These are phyloP conservation scores for Ophiorrhiza pumila DNA, from an alignment of 257 asterid species.

Conservation along the genomic window DNA sequence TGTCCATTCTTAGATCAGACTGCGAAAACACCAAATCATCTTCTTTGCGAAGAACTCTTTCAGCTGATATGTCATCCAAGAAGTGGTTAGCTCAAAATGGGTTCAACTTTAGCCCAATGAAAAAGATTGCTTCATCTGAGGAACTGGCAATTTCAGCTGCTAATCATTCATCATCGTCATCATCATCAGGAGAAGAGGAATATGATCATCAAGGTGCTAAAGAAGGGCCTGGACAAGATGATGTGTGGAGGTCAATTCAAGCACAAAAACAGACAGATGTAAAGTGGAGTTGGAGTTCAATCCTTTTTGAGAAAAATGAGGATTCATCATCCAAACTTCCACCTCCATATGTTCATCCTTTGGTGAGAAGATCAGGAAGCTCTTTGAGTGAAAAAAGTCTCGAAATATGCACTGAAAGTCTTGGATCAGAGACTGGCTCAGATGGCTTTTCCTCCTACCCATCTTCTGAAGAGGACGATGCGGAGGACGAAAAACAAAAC, in stretches of 20 bases:
- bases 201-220: conserved; percentile 12
- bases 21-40: conserved; percentile 16
- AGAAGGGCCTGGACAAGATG: conserved; percentile 33
- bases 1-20: conserved; percentile 68
- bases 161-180: conserved; percentile 7
- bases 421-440: conserved; percentile 86
- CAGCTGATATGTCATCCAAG: conserved; percentile 47
- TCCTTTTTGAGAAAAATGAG: conserved; percentile 37
- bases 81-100: conserved; percentile 37
- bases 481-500: conserved; percentile 20
- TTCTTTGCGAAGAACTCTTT: conserved; percentile 53
- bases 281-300: conserved; percentile 34
- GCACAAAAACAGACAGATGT: conserved; percentile 21
- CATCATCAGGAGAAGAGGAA: conserved; percentile 23
- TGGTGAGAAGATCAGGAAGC: conserved; percentile 44
- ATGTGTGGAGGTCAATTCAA: conserved; percentile 57
- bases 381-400: conserved; percentile 60
- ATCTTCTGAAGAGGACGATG: conserved; percentile 31
- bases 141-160: conserved; percentile 16
- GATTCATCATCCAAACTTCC: conserved; percentile 20
- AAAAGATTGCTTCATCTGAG: conserved; percentile 31
- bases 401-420: conserved; percentile 82
- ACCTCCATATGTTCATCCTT: conserved; percentile 58
- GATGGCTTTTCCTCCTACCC: conserved; percentile 46
- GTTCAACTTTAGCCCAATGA: conserved; percentile 21